Evolutionary conservation across 495 filamentous ascomycete genomes (phyloP).

Genomic region (Aspergillus avenaceus): DNA sequence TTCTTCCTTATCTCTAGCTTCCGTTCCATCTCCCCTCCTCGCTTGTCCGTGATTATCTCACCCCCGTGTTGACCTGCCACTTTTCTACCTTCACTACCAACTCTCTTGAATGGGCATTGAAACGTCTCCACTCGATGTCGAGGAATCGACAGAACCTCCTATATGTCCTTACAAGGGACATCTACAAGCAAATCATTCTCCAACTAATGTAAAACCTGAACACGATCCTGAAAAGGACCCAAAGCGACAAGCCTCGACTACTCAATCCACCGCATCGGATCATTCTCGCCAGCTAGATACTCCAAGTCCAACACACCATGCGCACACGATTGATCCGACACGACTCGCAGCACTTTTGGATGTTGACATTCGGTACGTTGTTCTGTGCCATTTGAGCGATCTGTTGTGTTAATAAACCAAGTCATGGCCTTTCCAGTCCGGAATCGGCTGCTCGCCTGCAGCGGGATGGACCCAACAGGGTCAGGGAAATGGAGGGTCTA

Average conservation of each 20-base stretch:
- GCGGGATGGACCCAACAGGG: conserved; percentile 56
- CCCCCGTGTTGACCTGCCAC: neutral
- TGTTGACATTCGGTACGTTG: conserved; percentile 27
- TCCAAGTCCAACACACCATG: conserved; percentile 6
- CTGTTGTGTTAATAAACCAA: conserved; percentile 3
- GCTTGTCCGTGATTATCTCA: neutral
- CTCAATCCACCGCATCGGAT: neutral
- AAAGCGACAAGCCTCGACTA: neutral
- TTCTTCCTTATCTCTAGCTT: neutral
- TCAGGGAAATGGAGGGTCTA: conserved; percentile 54
- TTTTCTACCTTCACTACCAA: conserved; percentile 6
- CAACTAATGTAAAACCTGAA: conserved; percentile 15
- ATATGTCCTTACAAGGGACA: conserved; percentile 33
- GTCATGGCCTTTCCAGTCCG: conserved; percentile 50
- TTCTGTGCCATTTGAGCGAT: neutral
- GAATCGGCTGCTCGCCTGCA: conserved; percentile 53
- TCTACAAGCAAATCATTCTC: conserved; percentile 15
- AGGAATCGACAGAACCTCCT: conserved; percentile 44
- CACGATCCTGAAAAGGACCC: conserved; percentile 3
- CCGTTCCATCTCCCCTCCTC: neutral
- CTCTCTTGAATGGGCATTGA: conserved; percentile 43
- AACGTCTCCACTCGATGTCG: conserved; percentile 33
- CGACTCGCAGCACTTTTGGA: conserved; percentile 21
- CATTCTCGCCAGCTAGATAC: conserved; percentile 2
- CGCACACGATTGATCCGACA: conserved; percentile 27